Evolutionary conservation across 1,284 basidiomycete genomes (phyloP).

Genomic region (Sporisorium sorghi): DNA sequence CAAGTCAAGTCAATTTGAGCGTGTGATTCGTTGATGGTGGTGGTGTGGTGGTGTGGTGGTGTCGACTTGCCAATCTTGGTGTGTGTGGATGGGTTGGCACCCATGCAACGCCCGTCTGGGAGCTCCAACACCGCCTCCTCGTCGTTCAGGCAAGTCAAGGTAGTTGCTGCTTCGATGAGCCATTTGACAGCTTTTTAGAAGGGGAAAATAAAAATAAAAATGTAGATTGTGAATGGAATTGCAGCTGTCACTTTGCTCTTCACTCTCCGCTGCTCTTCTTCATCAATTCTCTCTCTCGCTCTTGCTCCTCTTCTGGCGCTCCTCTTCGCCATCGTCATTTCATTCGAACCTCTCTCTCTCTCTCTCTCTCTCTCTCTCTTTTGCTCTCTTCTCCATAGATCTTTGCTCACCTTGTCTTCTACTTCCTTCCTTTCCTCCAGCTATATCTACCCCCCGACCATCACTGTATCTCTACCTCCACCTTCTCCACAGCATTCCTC

Average conservation of each 20-base stretch:
- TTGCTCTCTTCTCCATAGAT: background rate
- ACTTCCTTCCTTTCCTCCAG: background rate
- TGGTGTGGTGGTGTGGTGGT: too few species aligned
- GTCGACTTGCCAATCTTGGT: conserved; percentile 2
- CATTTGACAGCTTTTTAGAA: background rate
- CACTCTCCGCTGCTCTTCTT: background rate
- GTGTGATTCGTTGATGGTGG: too few species aligned
- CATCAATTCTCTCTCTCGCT: too few species aligned
- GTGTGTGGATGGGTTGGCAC: background rate
- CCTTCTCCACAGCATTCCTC: too few species aligned
- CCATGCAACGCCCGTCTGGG: background rate
- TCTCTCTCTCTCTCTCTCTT: too few species aligned
- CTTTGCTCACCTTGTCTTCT: background rate
- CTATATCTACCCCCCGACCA: conserved; percentile 26
- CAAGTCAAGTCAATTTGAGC: background rate
- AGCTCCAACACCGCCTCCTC: background rate
- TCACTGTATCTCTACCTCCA: conserved; percentile 9
- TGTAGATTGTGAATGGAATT: background rate
- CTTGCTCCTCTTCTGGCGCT: background rate
- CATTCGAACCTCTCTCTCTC: too few species aligned
- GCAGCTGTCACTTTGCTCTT: background rate
- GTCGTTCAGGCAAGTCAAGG: background rate
- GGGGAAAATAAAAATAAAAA: background rate
- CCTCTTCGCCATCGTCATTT: background rate
- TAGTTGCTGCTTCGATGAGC: too few species aligned